Evolutionary conservation across 371 early-diverging fungal species (phyloP).

Genomic region (Cokeromyces recurvatus): DNA sequence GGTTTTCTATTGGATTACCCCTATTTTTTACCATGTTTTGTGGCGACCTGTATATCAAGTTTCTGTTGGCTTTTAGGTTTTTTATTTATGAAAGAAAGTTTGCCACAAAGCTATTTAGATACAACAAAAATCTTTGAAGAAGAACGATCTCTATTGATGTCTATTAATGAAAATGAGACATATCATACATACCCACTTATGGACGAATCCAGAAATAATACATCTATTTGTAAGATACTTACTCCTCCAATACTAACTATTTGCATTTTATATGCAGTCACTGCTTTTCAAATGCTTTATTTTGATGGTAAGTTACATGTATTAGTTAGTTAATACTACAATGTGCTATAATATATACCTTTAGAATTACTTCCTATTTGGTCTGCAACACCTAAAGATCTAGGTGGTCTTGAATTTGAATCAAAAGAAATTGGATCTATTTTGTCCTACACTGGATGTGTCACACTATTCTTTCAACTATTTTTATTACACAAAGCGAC

Average conservation of each 20-base stretch:
- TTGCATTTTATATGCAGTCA: slow-evolving; percentile 21
- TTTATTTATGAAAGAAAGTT: slow-evolving; percentile 76
- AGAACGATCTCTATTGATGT: too few relatives aligned
- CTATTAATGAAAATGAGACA: too few relatives aligned
- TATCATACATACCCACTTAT: too few relatives aligned
- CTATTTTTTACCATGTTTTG: slow-evolving; percentile 82
- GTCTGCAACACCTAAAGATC: slow-evolving; percentile 40
- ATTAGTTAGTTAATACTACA: background rate
- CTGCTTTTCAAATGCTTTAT: slow-evolving; percentile 29
- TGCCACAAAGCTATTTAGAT: too few relatives aligned
- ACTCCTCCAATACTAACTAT: slow-evolving; percentile 35
- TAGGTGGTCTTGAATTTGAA: slow-evolving; percentile 60
- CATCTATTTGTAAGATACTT: slow-evolving; percentile 1
- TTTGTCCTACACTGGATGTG: slow-evolving; percentile 47
- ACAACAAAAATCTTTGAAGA: too few relatives aligned
- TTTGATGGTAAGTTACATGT: slow-evolving; percentile 27
- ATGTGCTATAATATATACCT: background rate
- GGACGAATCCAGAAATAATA: background rate
- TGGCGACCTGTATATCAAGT: slow-evolving; percentile 55
- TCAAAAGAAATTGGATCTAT: slow-evolving; percentile 53
- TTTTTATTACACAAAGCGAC: slow-evolving; percentile 50
- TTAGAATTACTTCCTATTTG: slow-evolving; percentile 58
- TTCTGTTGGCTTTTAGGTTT: slow-evolving; percentile 62
- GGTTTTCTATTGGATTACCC: slow-evolving; percentile 66
- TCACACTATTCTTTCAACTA: slow-evolving; percentile 56